phyloP scores from a whole-genome alignment of 352 stramenopile species.

The Phytopythium vexans region DNA sequence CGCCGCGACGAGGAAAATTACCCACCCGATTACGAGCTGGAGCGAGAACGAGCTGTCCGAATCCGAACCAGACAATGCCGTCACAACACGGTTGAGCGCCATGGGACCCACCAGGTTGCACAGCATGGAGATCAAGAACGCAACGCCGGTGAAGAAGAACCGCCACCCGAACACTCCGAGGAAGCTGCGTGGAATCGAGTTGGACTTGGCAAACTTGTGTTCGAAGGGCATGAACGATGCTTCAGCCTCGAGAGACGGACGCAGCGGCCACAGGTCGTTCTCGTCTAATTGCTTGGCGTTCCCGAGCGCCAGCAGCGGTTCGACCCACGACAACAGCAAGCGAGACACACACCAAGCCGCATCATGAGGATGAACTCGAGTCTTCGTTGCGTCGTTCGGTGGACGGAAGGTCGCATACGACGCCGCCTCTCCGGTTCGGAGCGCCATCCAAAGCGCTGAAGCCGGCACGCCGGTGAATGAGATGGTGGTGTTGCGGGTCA shows the following conservation, averaged over 20 bases:
- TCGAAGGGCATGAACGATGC: conserved; percentile 17
- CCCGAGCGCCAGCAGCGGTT: conserved; percentile 32
- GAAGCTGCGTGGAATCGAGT: conserved; percentile 26
- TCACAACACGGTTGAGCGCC: conserved; percentile 40
- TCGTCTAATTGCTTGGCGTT: conserved; percentile 36
- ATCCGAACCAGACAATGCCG: conserved; percentile 20
- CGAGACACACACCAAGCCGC: conserved; percentile 26
- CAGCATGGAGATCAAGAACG: conserved; percentile 40
- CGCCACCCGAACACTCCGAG: conserved; percentile 27
- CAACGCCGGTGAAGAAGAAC: conserved; percentile 33
- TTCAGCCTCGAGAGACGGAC: conserved; percentile 19
- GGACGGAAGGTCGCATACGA: conserved; percentile 24
- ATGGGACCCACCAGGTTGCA: conserved; percentile 43
- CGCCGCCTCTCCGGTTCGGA: no score
- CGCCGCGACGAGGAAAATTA: conserved; percentile 43
- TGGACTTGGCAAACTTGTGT: conserved; percentile 13
- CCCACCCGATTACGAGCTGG: no score
- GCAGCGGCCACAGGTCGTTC: conserved; percentile 38
- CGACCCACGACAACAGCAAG: conserved; percentile 39
- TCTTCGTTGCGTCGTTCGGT: background rate
- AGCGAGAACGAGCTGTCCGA: no score
- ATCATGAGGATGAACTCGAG: conserved; percentile 16
- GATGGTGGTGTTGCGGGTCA: no score
- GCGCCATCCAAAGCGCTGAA: no score
- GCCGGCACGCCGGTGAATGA: no score